phyloP scores from a whole-genome alignment of 805 yeast genomes.

The Ogataea wickerhamii region DNA sequence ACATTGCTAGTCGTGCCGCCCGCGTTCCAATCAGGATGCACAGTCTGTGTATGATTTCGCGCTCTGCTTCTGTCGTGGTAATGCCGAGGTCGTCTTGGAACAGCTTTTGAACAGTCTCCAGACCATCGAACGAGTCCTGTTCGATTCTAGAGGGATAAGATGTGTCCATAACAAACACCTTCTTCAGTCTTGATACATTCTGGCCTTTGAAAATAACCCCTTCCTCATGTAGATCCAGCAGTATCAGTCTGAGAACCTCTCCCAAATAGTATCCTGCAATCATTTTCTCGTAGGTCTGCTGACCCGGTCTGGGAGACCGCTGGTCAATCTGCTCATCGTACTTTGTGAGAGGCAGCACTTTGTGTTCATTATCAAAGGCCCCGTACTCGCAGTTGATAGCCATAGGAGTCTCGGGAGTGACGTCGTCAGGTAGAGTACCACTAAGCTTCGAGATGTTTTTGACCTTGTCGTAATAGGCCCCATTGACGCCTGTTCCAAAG shows the following conservation, averaged over 20 bases:
- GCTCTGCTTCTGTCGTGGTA: slow-evolving; percentile 68
- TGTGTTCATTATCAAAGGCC: slow-evolving; percentile 90
- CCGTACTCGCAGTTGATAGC: slow-evolving; percentile 99
- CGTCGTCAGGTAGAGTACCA: slow-evolving; percentile 63
- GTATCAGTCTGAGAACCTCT: slow-evolving; percentile 77
- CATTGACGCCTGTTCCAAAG: slow-evolving; percentile 97
- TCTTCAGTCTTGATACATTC: slow-evolving; percentile 57
- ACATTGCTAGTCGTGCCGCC: slow-evolving; percentile 86
- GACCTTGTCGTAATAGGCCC: slow-evolving; percentile 85
- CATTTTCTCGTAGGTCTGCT: slow-evolving; percentile 96
- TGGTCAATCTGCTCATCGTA: slow-evolving; percentile 78
- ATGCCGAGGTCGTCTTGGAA: slow-evolving; percentile 59
- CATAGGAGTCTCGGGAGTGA: slow-evolving; percentile 64
- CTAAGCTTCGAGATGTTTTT: slow-evolving; percentile 75
- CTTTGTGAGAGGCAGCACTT: slow-evolving; percentile 81
- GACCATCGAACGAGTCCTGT: slow-evolving; percentile 83
- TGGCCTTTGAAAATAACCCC: slow-evolving; percentile 69
- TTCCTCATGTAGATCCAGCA: slow-evolving; percentile 65
- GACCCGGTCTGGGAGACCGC: slow-evolving; percentile 93
- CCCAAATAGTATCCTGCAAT: slow-evolving; percentile 96
- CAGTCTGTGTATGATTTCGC: slow-evolving; percentile 74
- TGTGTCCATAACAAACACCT: slow-evolving; percentile 78
- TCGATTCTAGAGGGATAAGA: slow-evolving; percentile 85
- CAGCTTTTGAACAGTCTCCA: slow-evolving; percentile 66
- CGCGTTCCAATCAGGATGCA: slow-evolving; percentile 89